Evolutionary conservation across 208 protist genomes (phyloP).

Genomic region (Naegleria gruberi): DNA sequence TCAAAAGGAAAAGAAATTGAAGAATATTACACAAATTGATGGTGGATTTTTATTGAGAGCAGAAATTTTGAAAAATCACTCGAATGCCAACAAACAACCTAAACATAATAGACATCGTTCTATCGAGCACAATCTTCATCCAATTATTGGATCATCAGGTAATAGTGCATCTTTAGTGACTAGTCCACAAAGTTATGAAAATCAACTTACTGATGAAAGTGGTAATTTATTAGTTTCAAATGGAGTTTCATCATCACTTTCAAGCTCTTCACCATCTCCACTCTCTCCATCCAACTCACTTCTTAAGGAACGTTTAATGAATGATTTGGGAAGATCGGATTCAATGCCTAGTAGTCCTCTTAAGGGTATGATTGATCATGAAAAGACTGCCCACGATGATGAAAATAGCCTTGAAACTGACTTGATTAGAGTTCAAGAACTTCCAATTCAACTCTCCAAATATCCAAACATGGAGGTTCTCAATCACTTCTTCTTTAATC

Average conservation of each 20-base stretch:
- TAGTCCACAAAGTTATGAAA: not conserved
- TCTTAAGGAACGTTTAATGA: not conserved
- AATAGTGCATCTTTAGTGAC: not conserved
- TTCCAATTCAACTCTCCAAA: not conserved
- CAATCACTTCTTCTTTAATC: not conserved
- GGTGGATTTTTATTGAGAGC: not conserved
- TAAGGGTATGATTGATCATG: not conserved
- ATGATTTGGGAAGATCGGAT: not conserved
- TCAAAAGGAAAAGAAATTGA: not conserved
- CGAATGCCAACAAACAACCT: not conserved
- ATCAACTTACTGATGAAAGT: not conserved
- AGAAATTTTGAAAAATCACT: not conserved
- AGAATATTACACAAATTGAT: not conserved
- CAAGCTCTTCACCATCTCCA: not conserved
- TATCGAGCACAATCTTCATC: not conserved
- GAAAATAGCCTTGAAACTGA: not conserved
- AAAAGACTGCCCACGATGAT: not conserved
- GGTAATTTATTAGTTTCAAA: not conserved
- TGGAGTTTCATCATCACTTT: not conserved
- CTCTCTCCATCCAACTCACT: not conserved
- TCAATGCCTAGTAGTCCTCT: not conserved
- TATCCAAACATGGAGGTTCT: not conserved
- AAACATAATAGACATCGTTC: not conserved
- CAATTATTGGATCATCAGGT: not conserved
- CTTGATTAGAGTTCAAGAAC: not conserved